Conservation (phyloP, 2,329 filamentous ascomycete genomes). For the Anisogramma anomala region DNA sequence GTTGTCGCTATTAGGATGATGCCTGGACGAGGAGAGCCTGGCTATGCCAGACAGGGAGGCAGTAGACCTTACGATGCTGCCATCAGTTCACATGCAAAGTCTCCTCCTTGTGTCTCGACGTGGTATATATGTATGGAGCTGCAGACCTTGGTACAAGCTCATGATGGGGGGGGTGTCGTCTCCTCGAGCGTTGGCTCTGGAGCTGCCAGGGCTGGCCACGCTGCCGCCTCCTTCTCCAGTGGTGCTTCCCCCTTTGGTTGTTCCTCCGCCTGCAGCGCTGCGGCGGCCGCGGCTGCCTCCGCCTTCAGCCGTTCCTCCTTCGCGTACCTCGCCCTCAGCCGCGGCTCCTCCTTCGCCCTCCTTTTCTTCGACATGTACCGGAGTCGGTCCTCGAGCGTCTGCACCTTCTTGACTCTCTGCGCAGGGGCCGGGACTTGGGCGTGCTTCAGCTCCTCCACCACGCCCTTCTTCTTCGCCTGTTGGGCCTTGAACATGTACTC, state of each 20-base stretch:
- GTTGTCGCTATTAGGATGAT: constrained; percentile 40
- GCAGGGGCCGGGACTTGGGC: neutral
- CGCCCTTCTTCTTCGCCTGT: constrained; percentile 17
- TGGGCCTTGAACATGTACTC: constrained; percentile 45
- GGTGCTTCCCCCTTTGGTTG: too few species aligned
- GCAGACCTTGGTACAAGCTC: neutral
- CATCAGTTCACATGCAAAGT: too few species aligned
- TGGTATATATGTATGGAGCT: neutral
- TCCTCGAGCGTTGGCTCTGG: neutral
- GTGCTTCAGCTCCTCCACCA: too few species aligned
- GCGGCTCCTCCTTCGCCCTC: neutral
- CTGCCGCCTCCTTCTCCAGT: too few species aligned
- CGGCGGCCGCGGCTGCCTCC: too few species aligned
- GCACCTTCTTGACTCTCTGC: neutral
- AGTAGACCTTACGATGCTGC: too few species aligned
- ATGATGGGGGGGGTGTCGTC: constrained; percentile 4
- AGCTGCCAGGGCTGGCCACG: neutral
- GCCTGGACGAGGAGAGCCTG: too few species aligned
- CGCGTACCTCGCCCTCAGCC: neutral
- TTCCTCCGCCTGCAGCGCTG: too few species aligned
- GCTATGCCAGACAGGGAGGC: too few species aligned
- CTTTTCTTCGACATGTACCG: neutral
- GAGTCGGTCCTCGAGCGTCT: neutral
- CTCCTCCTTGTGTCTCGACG: too few species aligned
- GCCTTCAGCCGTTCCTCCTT: neutral